Base-by-base conservation (phyloP, 1,284 basidiomycete species). In the Mycena citricolor region DNA sequence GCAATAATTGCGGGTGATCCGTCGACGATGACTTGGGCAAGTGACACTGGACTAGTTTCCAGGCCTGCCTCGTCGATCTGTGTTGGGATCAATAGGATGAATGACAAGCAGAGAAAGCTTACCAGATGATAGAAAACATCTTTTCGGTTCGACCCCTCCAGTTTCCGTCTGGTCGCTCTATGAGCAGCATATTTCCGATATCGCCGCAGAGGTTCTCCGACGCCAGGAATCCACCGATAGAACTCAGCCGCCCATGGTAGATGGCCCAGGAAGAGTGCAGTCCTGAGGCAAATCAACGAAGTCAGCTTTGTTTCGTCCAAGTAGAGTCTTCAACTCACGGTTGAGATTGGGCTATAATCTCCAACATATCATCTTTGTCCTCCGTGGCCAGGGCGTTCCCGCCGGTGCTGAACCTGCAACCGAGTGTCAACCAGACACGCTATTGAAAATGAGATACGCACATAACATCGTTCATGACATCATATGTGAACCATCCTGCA, bases 111-210 rank as follows among this genome's bases (percentile, higher is more conserved):
- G 11, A 35, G 32, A n/a, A 17, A 19, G n/a, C 14, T 32, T 37
- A 70, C 67, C 43, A 70, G 39, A 33, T 70, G 56, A 34, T 65
- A 57, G 43, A 67, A 68, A 7, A 69, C 49, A 47, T 69, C 68
- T 39, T 61, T 62, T 23, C 23, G 51, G 8, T 49, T 37, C 13
- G 59, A 54, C 14, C 61, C 64, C 39, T 57, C 57, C 40, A 33
- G 42, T 46, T 36, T 49, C 42, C 43, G 36, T 34, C 29, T 53
- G 22, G 33, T 42, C 6, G 46, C 55, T 6, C 56, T 56, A 23
- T 56, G 32, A 16, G 51, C 21, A 22, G 37, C 48, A 43, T 57
- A 55, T 21, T 40, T 42, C n/a, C 54, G 51, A 28, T 62, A 51
- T 8, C 23, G 34, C 28, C 7, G 21, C 7, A 14, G 54, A 53